These are phyloP conservation scores for Coemansia sp. DNA, from an alignment of 192 early-diverging fungal species.

Conservation along the genomic window DNA sequence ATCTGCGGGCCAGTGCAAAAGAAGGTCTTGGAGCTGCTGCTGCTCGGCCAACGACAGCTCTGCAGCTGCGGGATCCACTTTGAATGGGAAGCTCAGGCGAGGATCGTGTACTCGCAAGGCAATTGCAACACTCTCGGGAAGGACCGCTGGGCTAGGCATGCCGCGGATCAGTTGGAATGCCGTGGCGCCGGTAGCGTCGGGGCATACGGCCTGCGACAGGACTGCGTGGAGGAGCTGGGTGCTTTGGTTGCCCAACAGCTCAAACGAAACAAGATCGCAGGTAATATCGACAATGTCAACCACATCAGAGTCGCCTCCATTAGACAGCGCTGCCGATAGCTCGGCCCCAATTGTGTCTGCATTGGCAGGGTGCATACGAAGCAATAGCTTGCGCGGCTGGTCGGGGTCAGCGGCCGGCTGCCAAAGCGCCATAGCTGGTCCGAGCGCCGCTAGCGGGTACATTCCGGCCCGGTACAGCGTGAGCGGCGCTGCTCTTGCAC, in stretches of 20 bases:
- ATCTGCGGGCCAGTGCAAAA: slow-evolving; percentile 55
- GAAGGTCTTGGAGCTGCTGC: slow-evolving; percentile 30
- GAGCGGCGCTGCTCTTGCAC: slow-evolving; percentile 20
- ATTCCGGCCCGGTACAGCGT: slow-evolving; percentile 26
- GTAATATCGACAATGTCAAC: slow-evolving; percentile 49
- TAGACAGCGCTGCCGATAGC: slow-evolving; percentile 1
- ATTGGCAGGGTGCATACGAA: slow-evolving; percentile 76
- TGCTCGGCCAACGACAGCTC: slow-evolving; percentile 5
- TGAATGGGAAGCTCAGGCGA: slow-evolving; percentile 55
- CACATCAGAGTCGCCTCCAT: not conserved
- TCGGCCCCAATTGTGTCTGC: slow-evolving; percentile 44
- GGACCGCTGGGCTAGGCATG: slow-evolving; percentile 59
- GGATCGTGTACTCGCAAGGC: slow-evolving; percentile 81
- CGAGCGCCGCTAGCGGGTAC: slow-evolving; percentile 50
- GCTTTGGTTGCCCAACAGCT: slow-evolving; percentile 74
- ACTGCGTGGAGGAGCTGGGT: slow-evolving; percentile 66
- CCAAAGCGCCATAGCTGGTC: slow-evolving; percentile 77
- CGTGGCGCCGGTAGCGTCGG: not conserved
- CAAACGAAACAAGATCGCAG: slow-evolving; percentile 64
- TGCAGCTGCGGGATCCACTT: not conserved
- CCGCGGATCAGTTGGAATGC: slow-evolving; percentile 4
- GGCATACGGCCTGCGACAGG: slow-evolving; percentile 28
- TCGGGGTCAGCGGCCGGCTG: slow-evolving; percentile 36
- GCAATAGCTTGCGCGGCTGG: slow-evolving; percentile 55
- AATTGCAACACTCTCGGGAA: slow-evolving; percentile 76